Conservation (phyloP, 1,139 yeast species). For the Debaryomyces coudertii region DNA sequence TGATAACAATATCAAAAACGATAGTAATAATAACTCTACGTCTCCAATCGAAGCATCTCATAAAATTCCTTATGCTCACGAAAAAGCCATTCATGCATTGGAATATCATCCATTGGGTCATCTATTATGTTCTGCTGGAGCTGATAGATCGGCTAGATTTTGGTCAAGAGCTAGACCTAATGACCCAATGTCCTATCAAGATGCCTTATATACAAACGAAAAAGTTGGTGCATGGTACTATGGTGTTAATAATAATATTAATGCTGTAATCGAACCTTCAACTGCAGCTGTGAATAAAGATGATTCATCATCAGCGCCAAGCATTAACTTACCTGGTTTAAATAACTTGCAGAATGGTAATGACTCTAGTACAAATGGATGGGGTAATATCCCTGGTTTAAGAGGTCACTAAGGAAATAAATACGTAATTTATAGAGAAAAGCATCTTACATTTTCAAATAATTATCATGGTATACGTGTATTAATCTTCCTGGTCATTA, state of each 20-base stretch:
- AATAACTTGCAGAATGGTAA: slow-evolving; percentile 20
- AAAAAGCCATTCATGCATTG: slow-evolving; percentile 84
- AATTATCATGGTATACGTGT: neutral
- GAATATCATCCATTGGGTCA: slow-evolving; percentile 97
- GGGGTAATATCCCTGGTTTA: slow-evolving; percentile 25
- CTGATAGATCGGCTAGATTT: slow-evolving; percentile 90
- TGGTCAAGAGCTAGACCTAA: slow-evolving; percentile 95
- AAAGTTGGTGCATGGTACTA: slow-evolving; percentile 76
- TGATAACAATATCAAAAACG: slow-evolving; percentile 17
- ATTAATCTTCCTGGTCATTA: neutral
- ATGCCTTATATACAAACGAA: slow-evolving; percentile 70
- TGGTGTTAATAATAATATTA: slow-evolving; percentile 65
- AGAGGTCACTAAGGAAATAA: slow-evolving; percentile 16
- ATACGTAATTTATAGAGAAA: neutral
- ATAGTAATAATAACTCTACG: slow-evolving; percentile 17
- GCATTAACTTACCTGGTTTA: slow-evolving; percentile 29
- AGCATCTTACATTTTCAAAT: neutral
- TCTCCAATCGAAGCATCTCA: slow-evolving; percentile 55
- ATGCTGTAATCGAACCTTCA: slow-evolving; percentile 52
- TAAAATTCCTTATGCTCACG: slow-evolving; percentile 88
- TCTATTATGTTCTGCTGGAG: slow-evolving; percentile 86
- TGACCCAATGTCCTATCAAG: slow-evolving; percentile 82
- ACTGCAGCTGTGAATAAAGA: slow-evolving; percentile 13
- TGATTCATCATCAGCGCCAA: slow-evolving; percentile 11
- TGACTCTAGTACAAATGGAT: slow-evolving; percentile 11